Percentiles rank a stretch among this genome's conserved stretches.
These are phyloP conservation scores for Sphagnum tenellum DNA, from an alignment of 225 moss, liverwort and hornwort genomes.

Conservation along the genomic window DNA sequence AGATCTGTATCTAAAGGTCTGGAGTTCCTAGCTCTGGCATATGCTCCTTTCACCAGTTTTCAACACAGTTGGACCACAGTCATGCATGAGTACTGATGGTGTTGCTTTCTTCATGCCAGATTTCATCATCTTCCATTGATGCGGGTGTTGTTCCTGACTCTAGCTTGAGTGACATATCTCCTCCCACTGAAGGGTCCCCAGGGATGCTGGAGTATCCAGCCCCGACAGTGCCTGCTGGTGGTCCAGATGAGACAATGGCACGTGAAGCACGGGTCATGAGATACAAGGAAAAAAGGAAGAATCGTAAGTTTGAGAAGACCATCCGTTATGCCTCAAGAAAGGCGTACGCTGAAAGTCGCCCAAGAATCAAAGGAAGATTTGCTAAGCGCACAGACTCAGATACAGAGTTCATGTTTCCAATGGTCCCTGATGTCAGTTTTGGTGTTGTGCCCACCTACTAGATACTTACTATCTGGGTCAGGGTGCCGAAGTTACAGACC, in stretches of 20 bases:
- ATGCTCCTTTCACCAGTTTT: too few species aligned
- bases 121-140: too few species aligned
- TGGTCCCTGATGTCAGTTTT: conserved; percentile 34
- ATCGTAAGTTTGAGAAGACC: conserved; percentile 88
- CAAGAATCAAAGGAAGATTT: conserved; percentile 88
- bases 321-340: conserved; percentile 90
- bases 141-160: too few species aligned
- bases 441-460: conserved; percentile 63
- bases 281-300: conserved; percentile 96
- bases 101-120: too few species aligned
- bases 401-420: conserved; percentile 37
- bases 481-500: not conserved
- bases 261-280: conserved; percentile 89
- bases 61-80: too few species aligned
- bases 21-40: too few species aligned
- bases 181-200: too few species aligned
- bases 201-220: too few species aligned
- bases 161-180: too few species aligned
- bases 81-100: too few species aligned
- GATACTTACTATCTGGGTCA: not conserved
- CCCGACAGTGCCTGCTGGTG: not conserved
- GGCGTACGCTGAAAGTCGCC: conserved; percentile 84
- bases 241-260: conserved; percentile 40
- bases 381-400: conserved; percentile 78
- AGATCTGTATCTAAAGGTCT: too few species aligned